A percentile compares a stretch with the other conserved stretches of the same genome.
These are phyloP conservation scores for Eucommia ulmoides DNA, from an alignment of 257 asterid genomes.

Conservation along the genomic window DNA sequence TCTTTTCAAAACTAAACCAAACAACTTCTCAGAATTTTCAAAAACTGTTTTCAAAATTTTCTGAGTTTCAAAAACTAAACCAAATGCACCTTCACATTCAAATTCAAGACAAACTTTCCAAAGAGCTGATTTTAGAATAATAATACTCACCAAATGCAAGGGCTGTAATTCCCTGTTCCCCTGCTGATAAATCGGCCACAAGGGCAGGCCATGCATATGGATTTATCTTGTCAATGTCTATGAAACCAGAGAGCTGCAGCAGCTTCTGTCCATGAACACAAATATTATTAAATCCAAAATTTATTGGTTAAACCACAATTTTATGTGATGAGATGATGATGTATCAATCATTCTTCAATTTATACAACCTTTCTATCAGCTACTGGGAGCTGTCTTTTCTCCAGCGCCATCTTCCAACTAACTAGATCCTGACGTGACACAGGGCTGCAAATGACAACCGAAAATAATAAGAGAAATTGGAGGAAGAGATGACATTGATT, in stretches of 20 bases:
- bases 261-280: slow-evolving; percentile 36
- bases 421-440: slow-evolving; percentile 96
- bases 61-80: no score
- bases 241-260: slow-evolving; percentile 86
- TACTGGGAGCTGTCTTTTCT: slow-evolving; percentile 74
- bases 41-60: no score
- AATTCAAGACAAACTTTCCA: no score
- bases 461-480: slow-evolving; percentile 5
- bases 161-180: slow-evolving; percentile 82
- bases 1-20: no score
- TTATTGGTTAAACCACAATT: slow-evolving; percentile 6
- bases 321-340: slow-evolving; percentile 4
- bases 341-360: slow-evolving; percentile 9
- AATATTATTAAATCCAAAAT: slow-evolving; percentile 12
- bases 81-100: no score
- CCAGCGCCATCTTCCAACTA: slow-evolving; percentile 97
- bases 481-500: neutral
- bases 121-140: no score
- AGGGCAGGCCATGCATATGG: slow-evolving; percentile 99
- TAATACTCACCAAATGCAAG: slow-evolving; percentile 71
- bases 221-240: slow-evolving; percentile 80
- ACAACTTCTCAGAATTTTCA: no score
- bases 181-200: slow-evolving; percentile 76
- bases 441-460: slow-evolving; percentile 39
- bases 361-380: slow-evolving; percentile 69